A percentile compares a stretch with the other conserved stretches of the same genome.
Evolutionary conservation across 495 filamentous ascomycete species (phyloP).

Genomic region (Penicillium paradoxum): DNA sequence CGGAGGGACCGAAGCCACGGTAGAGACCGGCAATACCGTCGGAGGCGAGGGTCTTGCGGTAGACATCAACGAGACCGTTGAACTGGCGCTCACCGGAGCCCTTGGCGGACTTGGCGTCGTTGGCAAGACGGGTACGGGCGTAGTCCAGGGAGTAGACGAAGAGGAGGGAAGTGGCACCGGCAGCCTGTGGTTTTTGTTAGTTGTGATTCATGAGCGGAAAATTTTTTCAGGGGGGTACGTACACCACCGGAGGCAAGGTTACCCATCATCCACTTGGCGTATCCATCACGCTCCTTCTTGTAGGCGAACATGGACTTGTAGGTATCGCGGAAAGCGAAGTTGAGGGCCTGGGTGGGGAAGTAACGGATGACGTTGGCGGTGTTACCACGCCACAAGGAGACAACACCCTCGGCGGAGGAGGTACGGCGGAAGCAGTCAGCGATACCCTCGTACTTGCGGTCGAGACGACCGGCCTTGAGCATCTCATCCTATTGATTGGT

Average conservation of each 20-base stretch:
- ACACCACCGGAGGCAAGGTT: slow-evolving; percentile 99
- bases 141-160: slow-evolving; percentile 99
- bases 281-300: slow-evolving; percentile 99
- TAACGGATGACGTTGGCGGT: slow-evolving; percentile 99
- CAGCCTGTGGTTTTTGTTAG: slow-evolving; percentile 57
- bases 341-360: slow-evolving; percentile 99
- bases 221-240: slow-evolving; percentile 45
- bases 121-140: slow-evolving; percentile 99
- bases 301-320: slow-evolving; percentile 99
- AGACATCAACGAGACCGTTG: slow-evolving; percentile 98
- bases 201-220: not conserved
- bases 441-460: slow-evolving; percentile 95
- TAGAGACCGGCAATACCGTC: slow-evolving; percentile 99
- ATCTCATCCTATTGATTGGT: slow-evolving; percentile 82
- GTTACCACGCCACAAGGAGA: slow-evolving; percentile 98
- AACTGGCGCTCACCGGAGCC: slow-evolving; percentile 94
- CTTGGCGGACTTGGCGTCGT: slow-evolving; percentile 98
- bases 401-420: slow-evolving; percentile 67
- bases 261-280: slow-evolving; percentile 98
- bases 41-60: slow-evolving; percentile 98
- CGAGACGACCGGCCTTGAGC: slow-evolving; percentile 96
- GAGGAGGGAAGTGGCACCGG: slow-evolving; percentile 98
- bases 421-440: slow-evolving; percentile 91
- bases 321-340: slow-evolving; percentile 99
- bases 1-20: slow-evolving; percentile 99